These are phyloP conservation scores for Aureococcus anophagefferens DNA, from an alignment of 108 stramenopile species.

Conservation along the genomic window DNA sequence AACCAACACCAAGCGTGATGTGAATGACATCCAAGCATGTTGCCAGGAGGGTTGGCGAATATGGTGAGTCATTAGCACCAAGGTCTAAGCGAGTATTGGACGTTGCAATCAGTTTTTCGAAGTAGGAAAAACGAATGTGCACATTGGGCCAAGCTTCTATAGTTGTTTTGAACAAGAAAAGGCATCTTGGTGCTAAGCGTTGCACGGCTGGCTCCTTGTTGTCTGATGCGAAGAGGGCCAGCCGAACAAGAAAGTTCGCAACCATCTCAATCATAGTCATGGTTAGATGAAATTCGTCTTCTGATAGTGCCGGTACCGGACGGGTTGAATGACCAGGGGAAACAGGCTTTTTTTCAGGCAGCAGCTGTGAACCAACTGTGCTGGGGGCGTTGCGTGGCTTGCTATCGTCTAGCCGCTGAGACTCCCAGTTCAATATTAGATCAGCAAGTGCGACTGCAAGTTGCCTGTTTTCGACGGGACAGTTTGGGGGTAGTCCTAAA, in stretches of 20 bases:
- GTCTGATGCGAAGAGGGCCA: constrained; percentile 63
- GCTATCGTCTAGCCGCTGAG: too few relatives aligned
- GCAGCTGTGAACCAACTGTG: background rate
- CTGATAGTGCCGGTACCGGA: too few relatives aligned
- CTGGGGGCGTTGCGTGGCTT: too few relatives aligned
- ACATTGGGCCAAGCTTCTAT: background rate
- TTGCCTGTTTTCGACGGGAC: constrained; percentile 51
- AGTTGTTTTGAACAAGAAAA: background rate
- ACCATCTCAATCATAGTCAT: constrained; percentile 45
- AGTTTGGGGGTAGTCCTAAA: constrained; percentile 64
- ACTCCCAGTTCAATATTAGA: constrained; percentile 70
- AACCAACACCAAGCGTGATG: too few relatives aligned
- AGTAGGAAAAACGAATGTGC: constrained; percentile 35
- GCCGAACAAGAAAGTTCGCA: constrained; percentile 64
- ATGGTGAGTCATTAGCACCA: constrained; percentile 11
- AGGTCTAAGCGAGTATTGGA: constrained; percentile 6
- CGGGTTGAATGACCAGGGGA: too few relatives aligned
- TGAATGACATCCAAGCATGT: constrained; percentile 42
- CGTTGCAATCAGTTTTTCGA: constrained; percentile 53
- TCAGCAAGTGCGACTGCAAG: constrained; percentile 66
- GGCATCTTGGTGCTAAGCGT: background rate
- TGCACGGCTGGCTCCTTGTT: constrained; percentile 31
- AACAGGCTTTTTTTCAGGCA: too few relatives aligned
- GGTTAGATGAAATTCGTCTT: constrained; percentile 15
- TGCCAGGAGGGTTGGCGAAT: constrained; percentile 17